These are phyloP conservation scores for Colletotrichum theobromicola DNA, from an alignment of 2,329 filamentous ascomycete genomes.

Conservation along the genomic window DNA sequence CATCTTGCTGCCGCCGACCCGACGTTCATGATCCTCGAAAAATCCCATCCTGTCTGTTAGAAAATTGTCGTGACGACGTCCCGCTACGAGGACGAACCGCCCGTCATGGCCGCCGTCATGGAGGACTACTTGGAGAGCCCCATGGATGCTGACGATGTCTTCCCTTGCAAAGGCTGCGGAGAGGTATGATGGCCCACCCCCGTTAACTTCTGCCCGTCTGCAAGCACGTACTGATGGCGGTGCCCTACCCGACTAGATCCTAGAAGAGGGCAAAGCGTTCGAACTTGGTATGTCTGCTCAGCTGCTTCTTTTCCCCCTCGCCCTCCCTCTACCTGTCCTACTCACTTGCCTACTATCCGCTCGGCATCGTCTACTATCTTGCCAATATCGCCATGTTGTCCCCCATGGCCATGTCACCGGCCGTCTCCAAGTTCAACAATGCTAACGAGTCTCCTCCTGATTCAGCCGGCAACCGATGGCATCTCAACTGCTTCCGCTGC, in stretches of 20 bases:
- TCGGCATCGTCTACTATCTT: background rate
- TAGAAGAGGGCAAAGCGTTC: slow-evolving; percentile 98
- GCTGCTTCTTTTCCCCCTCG: background rate
- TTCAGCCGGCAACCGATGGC: slow-evolving; percentile 89
- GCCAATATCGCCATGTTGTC: slow-evolving; percentile 3
- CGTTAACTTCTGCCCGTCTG: background rate
- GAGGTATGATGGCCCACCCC: slow-evolving; percentile 63
- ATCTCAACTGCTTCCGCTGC: slow-evolving; percentile 98
- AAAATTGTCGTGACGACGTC: slow-evolving; percentile 16
- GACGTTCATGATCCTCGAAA: slow-evolving; percentile 14
- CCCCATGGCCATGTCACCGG: slow-evolving; percentile 11
- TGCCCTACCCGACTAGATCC: slow-evolving; percentile 65
- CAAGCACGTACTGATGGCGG: slow-evolving; percentile 19
- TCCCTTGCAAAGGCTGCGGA: slow-evolving; percentile 91
- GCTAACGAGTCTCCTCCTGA: slow-evolving; percentile 30
- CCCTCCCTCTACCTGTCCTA: background rate
- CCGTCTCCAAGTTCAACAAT: slow-evolving; percentile 21
- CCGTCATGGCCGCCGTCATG: slow-evolving; percentile 53
- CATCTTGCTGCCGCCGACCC: background rate
- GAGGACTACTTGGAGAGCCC: slow-evolving; percentile 68
- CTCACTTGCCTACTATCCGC: background rate
- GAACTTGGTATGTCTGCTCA: slow-evolving; percentile 76
- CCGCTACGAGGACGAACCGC: slow-evolving; percentile 10
- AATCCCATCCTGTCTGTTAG: slow-evolving; percentile 1
- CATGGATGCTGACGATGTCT: slow-evolving; percentile 82